Evolutionary conservation across 1,284 basidiomycete genomes (phyloP), one percentile per base, ranked within the genome.

Genomic region (Ceratobasidium sp.): DNA sequence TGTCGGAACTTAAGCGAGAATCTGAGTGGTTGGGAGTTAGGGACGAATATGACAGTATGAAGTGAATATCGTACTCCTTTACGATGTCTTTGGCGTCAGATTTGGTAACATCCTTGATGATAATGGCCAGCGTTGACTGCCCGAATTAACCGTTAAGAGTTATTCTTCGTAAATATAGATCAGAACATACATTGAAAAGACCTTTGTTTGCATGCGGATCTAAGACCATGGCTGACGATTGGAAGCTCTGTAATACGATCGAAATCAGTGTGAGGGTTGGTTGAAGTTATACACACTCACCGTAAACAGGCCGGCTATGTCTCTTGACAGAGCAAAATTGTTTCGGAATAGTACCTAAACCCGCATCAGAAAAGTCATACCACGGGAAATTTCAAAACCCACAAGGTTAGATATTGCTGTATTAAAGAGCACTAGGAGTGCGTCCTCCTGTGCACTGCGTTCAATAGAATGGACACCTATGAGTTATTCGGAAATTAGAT

Each of bases 81-180:
- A 86, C 86, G 39, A 92, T 91, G 72, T 92, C 90, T 0, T 82
- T 83, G 79, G 87, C 89, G 82, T 91, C 91, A 0, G 87, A 87
- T 63, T 91, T 89, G 0, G 90, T 86, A 3, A 92, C 91, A 77
- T 92, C 91, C 86, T 91, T 92, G 83, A 92, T 91, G 67, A 92
- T 90, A 78, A 92, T 91, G 1, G 87, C 88, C 15, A 92, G 83
- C 0, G 87, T 90, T 0, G 90, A 91, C 78, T 89, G 28, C n/a
- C n/a, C n/a, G n/a, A 44, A 51, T 28, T 7, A 42, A 9, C 12
- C n/a, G 28, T 28, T 15, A 10, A 2, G 10, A 58, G 18, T 4
- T 6, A 26, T 44, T 7, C n/a, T 10, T 12, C 13, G 6, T 53
- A 15, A 42, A 33, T 15, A 26, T 23, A 28, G 28, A 26, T 20